phyloP scores from a whole-genome alignment of 2,329 filamentous ascomycete species.

The Aspergillus persii region DNA sequence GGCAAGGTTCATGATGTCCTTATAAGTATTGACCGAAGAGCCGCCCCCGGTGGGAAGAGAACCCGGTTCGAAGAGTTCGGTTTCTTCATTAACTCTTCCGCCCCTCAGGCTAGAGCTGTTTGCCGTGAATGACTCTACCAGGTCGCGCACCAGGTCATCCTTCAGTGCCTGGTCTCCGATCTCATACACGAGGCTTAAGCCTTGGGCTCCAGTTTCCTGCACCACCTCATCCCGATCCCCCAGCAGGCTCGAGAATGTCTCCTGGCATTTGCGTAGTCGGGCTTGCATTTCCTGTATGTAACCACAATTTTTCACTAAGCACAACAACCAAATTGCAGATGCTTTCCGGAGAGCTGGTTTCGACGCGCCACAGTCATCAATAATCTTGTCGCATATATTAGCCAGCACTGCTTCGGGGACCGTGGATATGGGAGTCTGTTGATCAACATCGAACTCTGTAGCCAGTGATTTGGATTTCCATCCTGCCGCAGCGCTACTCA shows the following conservation, averaged over 20 bases:
- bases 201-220: conserved; percentile 90
- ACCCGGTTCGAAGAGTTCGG: conserved; percentile 88
- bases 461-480: conserved; percentile 82
- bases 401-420: conserved; percentile 45
- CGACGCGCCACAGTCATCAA: conserved; percentile 74
- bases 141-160: conserved; percentile 78
- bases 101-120: conserved; percentile 58
- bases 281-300: conserved; percentile 71
- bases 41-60: conserved; percentile 87
- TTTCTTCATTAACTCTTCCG: conserved; percentile 82
- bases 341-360: conserved; percentile 90
- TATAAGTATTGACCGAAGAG: conserved; percentile 88
- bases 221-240: conserved; percentile 89
- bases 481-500: conserved; percentile 72
- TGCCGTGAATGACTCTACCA: conserved; percentile 85
- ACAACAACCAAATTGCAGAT: conserved; percentile 92
- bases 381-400: conserved; percentile 66
- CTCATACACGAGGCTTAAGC: conserved; percentile 89
- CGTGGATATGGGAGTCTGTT: conserved; percentile 41
- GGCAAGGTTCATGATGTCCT: conserved; percentile 93
- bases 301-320: conserved; percentile 84
- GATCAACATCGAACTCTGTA: conserved; percentile 72
- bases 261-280: conserved; percentile 74
- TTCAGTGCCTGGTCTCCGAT: conserved; percentile 79
- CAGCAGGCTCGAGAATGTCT: conserved; percentile 82